These are phyloP conservation scores for Aspergillus latus DNA, from an alignment of 2,329 filamentous ascomycete genomes.

Conservation along the genomic window DNA sequence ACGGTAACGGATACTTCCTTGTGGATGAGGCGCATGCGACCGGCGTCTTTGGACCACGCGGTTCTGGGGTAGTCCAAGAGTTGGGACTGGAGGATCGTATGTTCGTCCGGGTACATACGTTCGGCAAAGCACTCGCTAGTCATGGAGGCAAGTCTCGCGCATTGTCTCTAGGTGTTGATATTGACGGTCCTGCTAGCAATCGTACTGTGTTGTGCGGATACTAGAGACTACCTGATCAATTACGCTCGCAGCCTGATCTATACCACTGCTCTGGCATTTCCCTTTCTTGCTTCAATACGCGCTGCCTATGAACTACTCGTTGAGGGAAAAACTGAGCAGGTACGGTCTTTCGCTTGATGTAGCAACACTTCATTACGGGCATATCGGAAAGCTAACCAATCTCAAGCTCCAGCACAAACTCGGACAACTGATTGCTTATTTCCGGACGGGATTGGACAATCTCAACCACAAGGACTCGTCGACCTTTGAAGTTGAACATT, in stretches of 20 bases:
- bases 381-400: conserved; percentile 1
- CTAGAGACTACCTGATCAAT: conserved; percentile 68
- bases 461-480: conserved; percentile 32
- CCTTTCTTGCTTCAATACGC: conserved; percentile 59
- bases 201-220: conserved; percentile 61
- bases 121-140: conserved; percentile 57
- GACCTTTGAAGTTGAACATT: conserved; percentile 40
- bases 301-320: conserved; percentile 59
- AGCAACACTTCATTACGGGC: not conserved
- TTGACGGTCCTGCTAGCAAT: conserved; percentile 46
- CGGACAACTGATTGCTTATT: conserved; percentile 47
- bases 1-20: conserved; percentile 56
- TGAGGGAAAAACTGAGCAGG: conserved; percentile 49
- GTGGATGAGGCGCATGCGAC: conserved; percentile 59
- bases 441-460: conserved; percentile 46
- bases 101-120: conserved; percentile 54
- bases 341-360: conserved; percentile 28
- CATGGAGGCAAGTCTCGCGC: conserved; percentile 61
- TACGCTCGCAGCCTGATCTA: conserved; percentile 75
- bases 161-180: conserved; percentile 16
- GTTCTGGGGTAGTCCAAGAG: conserved; percentile 51
- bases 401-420: conserved; percentile 46
- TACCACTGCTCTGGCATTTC: conserved; percentile 67
- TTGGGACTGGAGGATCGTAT: conserved; percentile 53
- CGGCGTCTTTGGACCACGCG: conserved; percentile 52